These are phyloP conservation scores for Trichosporon sp. DNA, from an alignment of 1,284 basidiomycete species.

Conservation along the genomic window DNA sequence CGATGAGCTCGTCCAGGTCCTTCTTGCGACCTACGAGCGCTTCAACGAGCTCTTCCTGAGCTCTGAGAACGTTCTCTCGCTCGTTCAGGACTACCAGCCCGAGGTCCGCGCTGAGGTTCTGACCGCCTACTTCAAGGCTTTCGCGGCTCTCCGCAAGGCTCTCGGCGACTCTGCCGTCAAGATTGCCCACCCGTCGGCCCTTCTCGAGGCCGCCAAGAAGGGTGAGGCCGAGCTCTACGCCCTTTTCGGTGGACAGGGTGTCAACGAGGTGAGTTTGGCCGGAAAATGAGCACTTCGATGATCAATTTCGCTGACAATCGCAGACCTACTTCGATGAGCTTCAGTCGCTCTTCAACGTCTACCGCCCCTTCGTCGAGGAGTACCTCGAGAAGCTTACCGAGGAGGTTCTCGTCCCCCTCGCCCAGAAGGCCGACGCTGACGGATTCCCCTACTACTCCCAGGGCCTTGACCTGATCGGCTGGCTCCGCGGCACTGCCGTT, in stretches of 20 bases:
- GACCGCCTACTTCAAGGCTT: constrained; percentile 71
- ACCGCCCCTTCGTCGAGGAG: constrained; percentile 73
- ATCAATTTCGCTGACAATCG: constrained; percentile 20
- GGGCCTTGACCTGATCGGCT: constrained; percentile 74
- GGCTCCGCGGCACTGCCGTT: constrained; percentile 67
- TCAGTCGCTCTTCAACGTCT: constrained; percentile 82
- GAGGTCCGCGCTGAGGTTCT: constrained; percentile 73
- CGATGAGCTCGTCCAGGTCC: constrained; percentile 60
- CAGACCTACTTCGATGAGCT: constrained; percentile 92
- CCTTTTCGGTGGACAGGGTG: constrained; percentile 97
- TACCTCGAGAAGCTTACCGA: constrained; percentile 63
- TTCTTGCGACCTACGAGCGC: constrained; percentile 65
- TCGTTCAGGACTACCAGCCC: constrained; percentile 67
- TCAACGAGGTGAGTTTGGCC: constrained; percentile 64
- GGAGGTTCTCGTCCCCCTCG: constrained; percentile 67
- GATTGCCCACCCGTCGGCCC: constrained; percentile 62
- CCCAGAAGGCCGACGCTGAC: constrained; percentile 55
- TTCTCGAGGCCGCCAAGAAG: constrained; percentile 64
- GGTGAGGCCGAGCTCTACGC: constrained; percentile 80
- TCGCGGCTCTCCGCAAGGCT: constrained; percentile 63
- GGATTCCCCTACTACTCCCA: constrained; percentile 67
- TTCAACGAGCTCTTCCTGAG: constrained; percentile 74
- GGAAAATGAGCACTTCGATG: neutral
- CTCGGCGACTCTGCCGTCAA: constrained; percentile 57
- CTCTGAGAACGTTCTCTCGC: constrained; percentile 62